Evolutionary conservation across 2,329 filamentous ascomycete species (phyloP), one percentile per base, ranked within the genome.

Genomic region (Cladophialophora psammophila): DNA sequence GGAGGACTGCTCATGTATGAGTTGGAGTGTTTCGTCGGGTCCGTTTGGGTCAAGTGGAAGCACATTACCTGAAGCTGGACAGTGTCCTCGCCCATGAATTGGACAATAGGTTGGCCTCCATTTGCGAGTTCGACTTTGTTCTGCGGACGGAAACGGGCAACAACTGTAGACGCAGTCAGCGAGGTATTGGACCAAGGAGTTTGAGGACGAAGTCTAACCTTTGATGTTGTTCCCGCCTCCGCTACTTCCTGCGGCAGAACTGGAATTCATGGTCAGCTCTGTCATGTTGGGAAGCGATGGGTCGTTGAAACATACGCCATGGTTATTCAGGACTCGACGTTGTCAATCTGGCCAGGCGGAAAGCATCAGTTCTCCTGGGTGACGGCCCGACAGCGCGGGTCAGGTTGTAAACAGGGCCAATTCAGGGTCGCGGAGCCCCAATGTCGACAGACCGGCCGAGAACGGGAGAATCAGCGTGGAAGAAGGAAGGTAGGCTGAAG

Each of bases 141-240:
- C 83, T 97, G 94, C 75, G 95, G 95, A 78, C 95, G 89, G 83
- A 99, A 99, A 77, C 95, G 92, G 84, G 94, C 94, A 80, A 99
- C 94, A 79, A 99, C 95, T 92, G 42, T 31, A 31, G 55, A 35
- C 13, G n/a, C 73, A 36, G 76, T 80, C 34, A 63, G 62, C 60
- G 66, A 55, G n/a, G 59, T 61, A 63, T 2, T 13, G 50, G n/a
- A 20, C 18, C 5, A 38, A 13, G 34, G 5, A 8, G 15, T 18
- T 10, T 15, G 6, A 2, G 36, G 53, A 12, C 18, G 12, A 58
- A 38, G 26, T 72, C 76, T 76, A 80, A 86, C 85, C 84, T 79
- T 83, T 85, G 72, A 85, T 85, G 75, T 83, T 83, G 78, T 84
- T 85, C 72, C 71, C 71, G 57, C 71, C 70, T 68, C 74, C 75